Evolutionary conservation across 2,329 filamentous ascomycete species (phyloP), one percentile per base, ranked within the genome.

Genomic region (Ceratocystis lukuohia): DNA sequence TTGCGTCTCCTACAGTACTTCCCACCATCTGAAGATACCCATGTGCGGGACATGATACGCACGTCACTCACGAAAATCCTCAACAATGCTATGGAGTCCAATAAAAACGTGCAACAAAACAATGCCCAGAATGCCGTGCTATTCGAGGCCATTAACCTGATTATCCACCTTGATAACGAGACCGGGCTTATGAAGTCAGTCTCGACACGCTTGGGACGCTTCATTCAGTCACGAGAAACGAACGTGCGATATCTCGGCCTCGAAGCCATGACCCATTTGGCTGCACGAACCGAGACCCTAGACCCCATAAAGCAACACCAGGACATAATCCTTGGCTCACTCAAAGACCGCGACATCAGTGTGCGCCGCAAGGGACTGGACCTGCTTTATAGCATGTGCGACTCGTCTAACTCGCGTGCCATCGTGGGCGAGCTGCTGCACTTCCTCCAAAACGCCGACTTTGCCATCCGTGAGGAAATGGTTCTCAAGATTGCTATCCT

Each of bases 271-370:
- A 96, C 93, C 6, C 94, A 99, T 82, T 82, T 99, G 70, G 94
- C 94, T 59, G 93, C 94, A 22, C 86, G 93, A 70, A 87, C 93
- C 65, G 94, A 97, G 75, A 96, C 93, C 1, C 80, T 99, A 33
- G 93, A 96, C 70, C 93, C 95, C 0, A 97, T 99, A 75, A 97
- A 99, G 77, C 92, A 96, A 74, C 94, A 99, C 74, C 94, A 99
- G 73, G 89, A 89, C 69, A 92, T 97, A 68, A 99, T 99, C 71
- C 84, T 99, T 57, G 91, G 91, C 41, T 96, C 94, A 0, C 80
- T 99, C 56, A 90, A 94, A 74, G 94, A 99, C 74, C 84, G 94
- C 68, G 94, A 99, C 75, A 99, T 99, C 72, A 97, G 93, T 74
- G 94, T 99, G 59, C 87, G 95, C 68, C 85, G 94, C 71, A 97